Evolutionary conservation across 2,329 filamentous ascomycete species (phyloP), one percentile per base, ranked within the genome.

Genomic region (Orbilia quercus): DNA sequence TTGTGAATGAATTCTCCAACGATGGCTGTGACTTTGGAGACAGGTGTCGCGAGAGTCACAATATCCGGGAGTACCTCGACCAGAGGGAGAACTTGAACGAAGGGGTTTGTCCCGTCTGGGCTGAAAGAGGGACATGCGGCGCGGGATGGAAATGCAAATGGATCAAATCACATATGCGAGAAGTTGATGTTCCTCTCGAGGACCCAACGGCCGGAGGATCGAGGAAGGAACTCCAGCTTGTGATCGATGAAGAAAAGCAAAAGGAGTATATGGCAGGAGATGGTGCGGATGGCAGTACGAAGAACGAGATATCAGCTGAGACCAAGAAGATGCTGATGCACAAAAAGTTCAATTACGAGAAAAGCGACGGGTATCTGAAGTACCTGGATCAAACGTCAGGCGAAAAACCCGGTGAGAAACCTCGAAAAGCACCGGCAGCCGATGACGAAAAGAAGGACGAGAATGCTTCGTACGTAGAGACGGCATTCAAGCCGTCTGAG

Each of bases 61-160:
- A 97, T 78, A 82, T 99, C 48, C 88, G 95, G 75, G 89, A 88
- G 79, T 99, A 99, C 79, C 83, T 99, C 53, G 86, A 86, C 31
- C 88, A 95, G 65, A 93, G 94, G 76, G 88, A 91, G 47, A 87
- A 87, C 72, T 91, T 98, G 78, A 84, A 97, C 40, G 85, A 84
- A 44, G 90, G 91, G 5, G 84, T 89, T 74, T 99, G 95, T 79
- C 94, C 93, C 0, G 86, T 96, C 7, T 97, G 88, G 80, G 89
- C 91, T 76, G 83, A 84, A 14, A 87, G 89, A 75, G 93, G 93
- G 11, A 87, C 84, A 74, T 99, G 95, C 78, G 85, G 87, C 53
- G 59, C 54, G 18, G 95, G 95, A 4, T 99, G 94, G 93, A 96
- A 94, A 80, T 99, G 95, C 80, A 90, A 94, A 20, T 96, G 97